These are phyloP conservation scores for Eleusine indica DNA, from an alignment of 176 grass and related monocot species.

Conservation along the genomic window DNA sequence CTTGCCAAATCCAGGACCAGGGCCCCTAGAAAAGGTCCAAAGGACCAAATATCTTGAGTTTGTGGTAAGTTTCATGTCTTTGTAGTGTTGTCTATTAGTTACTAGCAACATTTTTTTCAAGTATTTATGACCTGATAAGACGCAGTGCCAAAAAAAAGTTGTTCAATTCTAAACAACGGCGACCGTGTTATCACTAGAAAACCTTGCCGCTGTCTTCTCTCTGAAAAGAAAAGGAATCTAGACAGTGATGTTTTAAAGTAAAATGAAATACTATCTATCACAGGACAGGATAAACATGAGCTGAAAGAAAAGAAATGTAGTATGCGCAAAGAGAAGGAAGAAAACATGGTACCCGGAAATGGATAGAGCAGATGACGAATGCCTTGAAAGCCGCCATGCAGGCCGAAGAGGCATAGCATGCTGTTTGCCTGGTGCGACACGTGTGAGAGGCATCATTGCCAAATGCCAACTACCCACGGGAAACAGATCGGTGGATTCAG, in stretches of 20 bases:
- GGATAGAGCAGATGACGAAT: constrained; percentile 29
- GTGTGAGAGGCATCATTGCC: constrained; percentile 25
- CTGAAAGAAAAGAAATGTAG: background rate
- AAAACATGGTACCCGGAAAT: constrained; percentile 18
- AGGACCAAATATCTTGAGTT: constrained; percentile 26
- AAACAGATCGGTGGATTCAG: constrained; percentile 34
- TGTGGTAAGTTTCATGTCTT: background rate
- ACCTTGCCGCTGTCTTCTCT: background rate
- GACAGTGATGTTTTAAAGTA: background rate
- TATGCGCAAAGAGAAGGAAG: background rate
- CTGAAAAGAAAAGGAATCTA: background rate
- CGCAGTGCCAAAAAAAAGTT: background rate
- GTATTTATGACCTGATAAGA: background rate
- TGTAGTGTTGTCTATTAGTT: too few species aligned
- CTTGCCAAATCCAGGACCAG: constrained; percentile 7
- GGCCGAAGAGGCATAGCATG: background rate
- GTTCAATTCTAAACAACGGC: constrained; percentile 11
- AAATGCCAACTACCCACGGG: constrained; percentile 31
- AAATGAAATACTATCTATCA: background rate
- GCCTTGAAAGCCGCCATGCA: constrained; percentile 26
- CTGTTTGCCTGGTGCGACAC: constrained; percentile 23
- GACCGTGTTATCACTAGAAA: background rate
- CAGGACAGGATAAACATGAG: constrained; percentile 14
- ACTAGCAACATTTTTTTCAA: background rate
- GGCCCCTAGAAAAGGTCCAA: background rate